A percentile compares a stretch with the other conserved stretches of the same genome.
Evolutionary conservation across 2,329 filamentous ascomycete genomes (phyloP).

Genomic region (Knufia fluminis): DNA sequence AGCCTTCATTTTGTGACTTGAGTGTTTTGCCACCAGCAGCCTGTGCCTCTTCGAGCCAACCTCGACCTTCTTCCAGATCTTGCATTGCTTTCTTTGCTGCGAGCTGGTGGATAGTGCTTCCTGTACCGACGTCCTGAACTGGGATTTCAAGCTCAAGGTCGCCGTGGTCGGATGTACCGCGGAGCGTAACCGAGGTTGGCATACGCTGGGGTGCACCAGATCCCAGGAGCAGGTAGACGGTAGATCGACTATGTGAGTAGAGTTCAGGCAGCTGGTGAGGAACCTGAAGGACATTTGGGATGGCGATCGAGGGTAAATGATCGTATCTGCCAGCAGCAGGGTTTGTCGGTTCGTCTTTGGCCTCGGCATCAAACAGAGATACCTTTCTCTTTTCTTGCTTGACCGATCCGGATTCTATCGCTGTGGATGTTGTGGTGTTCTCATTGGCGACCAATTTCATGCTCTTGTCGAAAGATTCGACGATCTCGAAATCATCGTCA

Average conservation of each 20-base stretch:
- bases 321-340: constrained; percentile 30
- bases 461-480: constrained; percentile 43
- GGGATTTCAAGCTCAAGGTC: constrained; percentile 57
- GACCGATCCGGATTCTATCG: constrained; percentile 9
- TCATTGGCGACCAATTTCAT: constrained; percentile 14
- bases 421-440: not conserved
- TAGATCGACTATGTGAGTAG: constrained; percentile 58
- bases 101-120: constrained; percentile 58
- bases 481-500: constrained; percentile 48
- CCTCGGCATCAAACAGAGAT: constrained; percentile 50
- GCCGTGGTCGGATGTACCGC: constrained; percentile 47
- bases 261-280: constrained; percentile 55
- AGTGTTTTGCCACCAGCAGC: constrained; percentile 33
- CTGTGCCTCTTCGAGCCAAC: constrained; percentile 52
- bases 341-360: constrained; percentile 35
- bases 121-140: constrained; percentile 41
- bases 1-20: constrained; percentile 39
- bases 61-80: constrained; percentile 61
- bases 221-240: constrained; percentile 56
- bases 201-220: constrained; percentile 39
- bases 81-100: constrained; percentile 58
- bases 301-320: constrained; percentile 44
- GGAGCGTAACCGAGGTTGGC: constrained; percentile 50
- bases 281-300: constrained; percentile 54
- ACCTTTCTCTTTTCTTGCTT: constrained; percentile 30